These are phyloP conservation scores for Fusarium sp. DNA, from an alignment of 2,329 filamentous ascomycete genomes.

Conservation along the genomic window DNA sequence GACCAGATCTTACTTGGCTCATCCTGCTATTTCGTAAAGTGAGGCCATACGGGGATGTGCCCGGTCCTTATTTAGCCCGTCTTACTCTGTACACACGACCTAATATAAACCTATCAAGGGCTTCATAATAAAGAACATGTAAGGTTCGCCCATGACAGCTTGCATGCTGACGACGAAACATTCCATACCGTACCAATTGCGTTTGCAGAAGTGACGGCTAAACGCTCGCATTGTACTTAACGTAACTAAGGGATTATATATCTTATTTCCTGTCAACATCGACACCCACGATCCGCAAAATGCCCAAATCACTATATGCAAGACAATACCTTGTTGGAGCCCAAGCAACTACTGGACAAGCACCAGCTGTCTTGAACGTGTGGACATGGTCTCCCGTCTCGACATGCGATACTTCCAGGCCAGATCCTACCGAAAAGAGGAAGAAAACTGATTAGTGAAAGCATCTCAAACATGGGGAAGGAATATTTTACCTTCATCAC, in stretches of 20 bases:
- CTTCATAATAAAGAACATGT: background rate
- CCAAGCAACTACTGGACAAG: constrained; percentile 76
- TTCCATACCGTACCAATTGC: background rate
- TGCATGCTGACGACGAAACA: background rate
- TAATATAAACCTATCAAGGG: background rate
- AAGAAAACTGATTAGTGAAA: constrained; percentile 6
- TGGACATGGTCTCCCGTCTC: constrained; percentile 79
- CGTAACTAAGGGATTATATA: background rate
- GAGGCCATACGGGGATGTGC: background rate
- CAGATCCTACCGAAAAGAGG: constrained; percentile 54
- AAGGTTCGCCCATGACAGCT: background rate
- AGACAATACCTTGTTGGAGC: constrained; percentile 78
- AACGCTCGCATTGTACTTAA: background rate
- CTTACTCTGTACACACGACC: constrained; percentile 36
- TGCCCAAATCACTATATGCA: constrained; percentile 76
- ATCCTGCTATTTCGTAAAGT: background rate
- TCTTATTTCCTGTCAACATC: constrained; percentile 56
- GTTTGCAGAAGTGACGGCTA: background rate
- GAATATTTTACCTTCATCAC: constrained; percentile 69
- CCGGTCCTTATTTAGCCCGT: constrained; percentile 38
- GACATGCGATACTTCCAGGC: constrained; percentile 75
- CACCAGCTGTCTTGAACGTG: constrained; percentile 72
- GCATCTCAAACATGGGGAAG: background rate
- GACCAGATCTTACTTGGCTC: background rate
- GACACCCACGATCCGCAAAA: constrained; percentile 73